Evolutionary conservation across 768 basidiomycete species (phyloP).

Genomic region (Kwoniella dendrophila): DNA sequence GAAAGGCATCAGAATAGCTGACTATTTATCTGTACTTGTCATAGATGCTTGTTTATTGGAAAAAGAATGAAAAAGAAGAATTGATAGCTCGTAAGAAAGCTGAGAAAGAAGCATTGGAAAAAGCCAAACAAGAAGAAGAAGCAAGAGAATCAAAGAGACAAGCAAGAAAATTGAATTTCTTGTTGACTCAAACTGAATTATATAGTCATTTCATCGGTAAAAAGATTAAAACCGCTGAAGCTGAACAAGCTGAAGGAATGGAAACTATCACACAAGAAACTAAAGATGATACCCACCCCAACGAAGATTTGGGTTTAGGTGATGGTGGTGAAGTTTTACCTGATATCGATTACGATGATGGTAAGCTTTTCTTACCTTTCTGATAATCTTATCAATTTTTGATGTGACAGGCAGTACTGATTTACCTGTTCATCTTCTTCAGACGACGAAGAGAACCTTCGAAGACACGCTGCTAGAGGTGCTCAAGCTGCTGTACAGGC

Average conservation of each 20-base stretch:
- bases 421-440: constrained; percentile 3
- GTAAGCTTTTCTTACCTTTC: constrained; percentile 58
- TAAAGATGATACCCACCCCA: constrained; percentile 16
- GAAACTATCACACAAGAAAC: constrained; percentile 29
- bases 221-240: constrained; percentile 64
- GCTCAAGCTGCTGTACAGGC: constrained; percentile 84
- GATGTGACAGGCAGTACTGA: too few species aligned
- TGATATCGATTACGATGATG: constrained; percentile 89
- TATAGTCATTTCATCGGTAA: constrained; percentile 99
- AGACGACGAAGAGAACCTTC: constrained; percentile 88
- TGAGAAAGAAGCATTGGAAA: constrained; percentile 76
- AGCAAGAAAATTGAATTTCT: constrained; percentile 93
- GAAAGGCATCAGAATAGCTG: not conserved
- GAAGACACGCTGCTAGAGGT: constrained; percentile 79
- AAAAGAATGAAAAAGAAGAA: constrained; percentile 96
- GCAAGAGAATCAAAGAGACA: constrained; percentile 84
- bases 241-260: constrained; percentile 52
- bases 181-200: constrained; percentile 97
- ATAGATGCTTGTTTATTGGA: constrained; percentile 94
- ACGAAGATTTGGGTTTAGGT: constrained; percentile 58
- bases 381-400: not conserved
- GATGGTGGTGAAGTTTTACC: constrained; percentile 64
- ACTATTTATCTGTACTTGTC: not conserved
- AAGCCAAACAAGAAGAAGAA: constrained; percentile 53
- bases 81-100: constrained; percentile 87